Conservation (phyloP, 1,284 basidiomycete species). For the Ceratobasidium sp. region DNA sequence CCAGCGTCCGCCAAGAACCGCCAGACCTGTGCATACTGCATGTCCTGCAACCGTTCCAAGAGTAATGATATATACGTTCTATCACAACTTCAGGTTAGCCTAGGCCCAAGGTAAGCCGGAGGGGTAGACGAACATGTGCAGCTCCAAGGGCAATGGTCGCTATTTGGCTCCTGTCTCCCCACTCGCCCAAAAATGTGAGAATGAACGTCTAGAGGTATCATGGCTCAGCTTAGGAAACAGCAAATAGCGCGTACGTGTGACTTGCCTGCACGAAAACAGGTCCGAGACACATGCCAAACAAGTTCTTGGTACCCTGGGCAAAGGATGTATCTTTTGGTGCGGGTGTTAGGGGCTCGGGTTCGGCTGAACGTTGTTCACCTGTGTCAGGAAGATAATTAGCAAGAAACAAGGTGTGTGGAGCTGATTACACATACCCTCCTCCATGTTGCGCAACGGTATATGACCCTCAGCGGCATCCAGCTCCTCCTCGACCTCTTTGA, state of each 20-base stretch:
- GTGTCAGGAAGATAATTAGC: neutral
- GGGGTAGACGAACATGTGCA: constrained; percentile 77
- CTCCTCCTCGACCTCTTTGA: constrained; percentile 91
- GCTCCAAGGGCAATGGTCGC: constrained; percentile 96
- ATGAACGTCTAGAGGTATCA: constrained; percentile 60
- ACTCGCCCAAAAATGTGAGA: constrained; percentile 96
- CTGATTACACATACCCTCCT: constrained; percentile 57
- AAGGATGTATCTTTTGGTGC: constrained; percentile 40
- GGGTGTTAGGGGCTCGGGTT: constrained; percentile 22
- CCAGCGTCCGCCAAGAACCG: constrained; percentile 89
- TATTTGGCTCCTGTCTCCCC: constrained; percentile 98
- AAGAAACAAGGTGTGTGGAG: neutral
- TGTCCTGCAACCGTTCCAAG: constrained; percentile 92
- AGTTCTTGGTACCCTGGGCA: constrained; percentile 77
- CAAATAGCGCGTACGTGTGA: neutral
- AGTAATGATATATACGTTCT: constrained; percentile 82
- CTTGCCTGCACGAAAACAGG: constrained; percentile 92
- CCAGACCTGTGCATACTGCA: constrained; percentile 84
- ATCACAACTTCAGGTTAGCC: constrained; percentile 31
- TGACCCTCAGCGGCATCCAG: constrained; percentile 62
- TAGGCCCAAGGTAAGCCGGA: constrained; percentile 37
- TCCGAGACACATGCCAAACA: constrained; percentile 81
- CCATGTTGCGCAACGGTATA: constrained; percentile 55
- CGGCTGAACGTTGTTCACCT: constrained; percentile 12
- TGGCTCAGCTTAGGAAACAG: neutral